Evolutionary conservation across 73 alveolate genomes (phyloP).

Genomic region (Tetrahymena elliotti): DNA sequence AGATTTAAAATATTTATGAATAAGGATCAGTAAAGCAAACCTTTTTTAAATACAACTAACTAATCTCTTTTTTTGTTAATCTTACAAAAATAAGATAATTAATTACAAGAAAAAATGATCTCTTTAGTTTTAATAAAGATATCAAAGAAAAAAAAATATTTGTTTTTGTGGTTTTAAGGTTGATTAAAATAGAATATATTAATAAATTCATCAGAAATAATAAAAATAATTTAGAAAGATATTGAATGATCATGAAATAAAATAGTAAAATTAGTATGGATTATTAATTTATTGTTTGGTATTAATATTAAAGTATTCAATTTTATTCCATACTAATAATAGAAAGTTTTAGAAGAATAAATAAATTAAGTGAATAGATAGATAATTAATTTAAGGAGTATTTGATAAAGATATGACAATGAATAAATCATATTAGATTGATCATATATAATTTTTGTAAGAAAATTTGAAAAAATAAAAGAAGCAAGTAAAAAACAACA

Average conservation of each 20-base stretch:
- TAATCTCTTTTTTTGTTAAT: no score
- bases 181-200: not conserved
- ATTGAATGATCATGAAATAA: no score
- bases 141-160: no score
- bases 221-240: not conserved
- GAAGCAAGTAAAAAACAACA: not conserved
- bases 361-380: not conserved
- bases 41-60: no score
- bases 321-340: not conserved
- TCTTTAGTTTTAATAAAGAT: no score
- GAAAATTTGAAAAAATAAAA: not conserved
- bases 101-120: no score
- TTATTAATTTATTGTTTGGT: no score
- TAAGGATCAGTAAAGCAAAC: no score
- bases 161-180: no score
- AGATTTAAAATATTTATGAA: no score
- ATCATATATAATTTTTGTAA: not conserved
- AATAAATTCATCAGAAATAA: not conserved
- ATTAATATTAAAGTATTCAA: not conserved
- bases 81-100: no score
- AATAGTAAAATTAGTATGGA: no score
- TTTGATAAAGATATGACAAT: not conserved
- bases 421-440: not conserved
- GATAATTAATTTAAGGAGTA: not conserved
- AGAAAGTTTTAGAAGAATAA: not conserved